These are phyloP conservation scores for Peronospora farinosa DNA, from an alignment of 352 stramenopile species.

Conservation along the genomic window DNA sequence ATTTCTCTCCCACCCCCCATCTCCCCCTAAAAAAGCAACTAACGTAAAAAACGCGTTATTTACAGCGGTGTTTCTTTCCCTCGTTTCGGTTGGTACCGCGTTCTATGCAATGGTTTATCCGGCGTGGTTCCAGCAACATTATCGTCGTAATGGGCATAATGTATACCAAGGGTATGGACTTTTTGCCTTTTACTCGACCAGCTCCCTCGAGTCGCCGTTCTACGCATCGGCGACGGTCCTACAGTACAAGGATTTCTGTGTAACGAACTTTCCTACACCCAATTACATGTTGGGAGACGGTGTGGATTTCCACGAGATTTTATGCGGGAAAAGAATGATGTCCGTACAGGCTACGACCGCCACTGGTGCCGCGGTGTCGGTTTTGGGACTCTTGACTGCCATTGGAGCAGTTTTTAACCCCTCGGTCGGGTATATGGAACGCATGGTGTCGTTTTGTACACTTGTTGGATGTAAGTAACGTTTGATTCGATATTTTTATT, in stretches of 20 bases:
- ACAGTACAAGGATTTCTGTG: conserved; percentile 73
- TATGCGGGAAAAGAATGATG: conserved; percentile 69
- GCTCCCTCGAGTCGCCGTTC: conserved; percentile 59
- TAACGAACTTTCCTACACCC: conserved; percentile 36
- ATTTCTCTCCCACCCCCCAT: too few species aligned
- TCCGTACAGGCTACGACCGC: conserved; percentile 60
- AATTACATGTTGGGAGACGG: conserved; percentile 84
- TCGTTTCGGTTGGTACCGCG: conserved; percentile 62
- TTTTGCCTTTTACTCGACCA: conserved; percentile 81
- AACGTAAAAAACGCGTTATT: neutral
- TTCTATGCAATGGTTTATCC: conserved; percentile 80
- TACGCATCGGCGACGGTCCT: conserved; percentile 75
- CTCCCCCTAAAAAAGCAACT: neutral
- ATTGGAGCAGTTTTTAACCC: conserved; percentile 73
- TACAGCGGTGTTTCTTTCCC: conserved; percentile 70
- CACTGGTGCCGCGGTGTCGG: conserved; percentile 51
- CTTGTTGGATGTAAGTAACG: conserved; percentile 61
- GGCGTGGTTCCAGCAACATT: conserved; percentile 84
- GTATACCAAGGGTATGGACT: conserved; percentile 78
- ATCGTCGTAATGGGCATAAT: conserved; percentile 59
- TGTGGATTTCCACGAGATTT: conserved; percentile 57
- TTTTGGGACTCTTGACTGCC: conserved; percentile 52
- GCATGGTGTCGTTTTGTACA: conserved; percentile 77
- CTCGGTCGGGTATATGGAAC: conserved; percentile 63
- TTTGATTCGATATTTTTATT: conserved; percentile 12